phyloP scores from a whole-genome alignment of 805 yeast species.

The Barnettozyma sp. region DNA sequence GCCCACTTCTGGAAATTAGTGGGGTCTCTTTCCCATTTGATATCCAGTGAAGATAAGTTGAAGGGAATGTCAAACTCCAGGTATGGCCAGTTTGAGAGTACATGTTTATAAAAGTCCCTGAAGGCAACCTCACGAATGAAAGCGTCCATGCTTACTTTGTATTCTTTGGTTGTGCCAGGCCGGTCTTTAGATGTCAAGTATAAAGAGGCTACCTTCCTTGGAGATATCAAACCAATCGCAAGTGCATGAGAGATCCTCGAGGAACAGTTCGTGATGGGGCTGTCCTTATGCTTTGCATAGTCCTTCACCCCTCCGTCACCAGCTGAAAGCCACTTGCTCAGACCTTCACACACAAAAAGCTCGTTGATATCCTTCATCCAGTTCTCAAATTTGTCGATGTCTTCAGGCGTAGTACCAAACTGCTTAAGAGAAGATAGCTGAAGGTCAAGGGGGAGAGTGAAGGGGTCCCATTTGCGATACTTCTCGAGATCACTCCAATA shows the following conservation, averaged over 20 bases:
- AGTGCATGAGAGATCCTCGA: constrained; percentile 42
- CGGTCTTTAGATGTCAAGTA: constrained; percentile 27
- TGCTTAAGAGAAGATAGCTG: constrained; percentile 11
- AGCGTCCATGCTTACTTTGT: constrained; percentile 32
- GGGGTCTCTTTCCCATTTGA: constrained; percentile 38
- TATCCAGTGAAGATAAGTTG: constrained; percentile 34
- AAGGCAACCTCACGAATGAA: constrained; percentile 52
- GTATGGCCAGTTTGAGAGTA: constrained; percentile 43
- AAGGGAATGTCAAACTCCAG: constrained; percentile 44
- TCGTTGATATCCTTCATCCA: not conserved
- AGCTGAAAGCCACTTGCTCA: constrained; percentile 5
- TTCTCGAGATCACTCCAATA: constrained; percentile 9
- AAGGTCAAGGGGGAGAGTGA: constrained; percentile 19
- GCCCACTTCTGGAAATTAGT: constrained; percentile 44
- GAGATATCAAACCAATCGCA: constrained; percentile 40
- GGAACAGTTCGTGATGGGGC: too few relatives aligned
- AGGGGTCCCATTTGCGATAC: constrained; percentile 12
- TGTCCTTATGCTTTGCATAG: constrained; percentile 8
- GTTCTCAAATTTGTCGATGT: constrained; percentile 3
- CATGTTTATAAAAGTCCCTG: constrained; percentile 51
- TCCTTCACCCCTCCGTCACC: constrained; percentile 6
- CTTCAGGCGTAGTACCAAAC: constrained; percentile 5
- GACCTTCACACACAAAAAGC: not conserved
- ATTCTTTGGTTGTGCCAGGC: constrained; percentile 20
- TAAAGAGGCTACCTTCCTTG: constrained; percentile 30